A percentile compares a stretch with the other conserved stretches of the same genome.
Evolutionary conservation across 345 rosid species (phyloP).

Genomic region (Hibiscus syriacus): DNA sequence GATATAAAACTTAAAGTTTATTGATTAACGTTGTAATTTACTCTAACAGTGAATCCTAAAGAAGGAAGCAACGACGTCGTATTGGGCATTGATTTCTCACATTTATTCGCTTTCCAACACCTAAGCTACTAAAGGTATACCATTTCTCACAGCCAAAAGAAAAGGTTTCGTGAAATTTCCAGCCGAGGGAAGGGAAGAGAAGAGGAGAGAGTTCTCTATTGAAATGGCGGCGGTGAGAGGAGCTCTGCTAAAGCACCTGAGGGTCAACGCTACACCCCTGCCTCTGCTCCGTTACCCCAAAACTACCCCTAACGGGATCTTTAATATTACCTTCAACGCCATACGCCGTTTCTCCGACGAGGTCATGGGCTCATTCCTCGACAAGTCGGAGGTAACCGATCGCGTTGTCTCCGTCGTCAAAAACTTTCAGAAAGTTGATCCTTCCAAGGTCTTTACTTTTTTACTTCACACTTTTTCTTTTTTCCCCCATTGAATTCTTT

Average conservation of each 20-base stretch:
- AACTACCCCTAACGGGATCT: conserved; percentile 9
- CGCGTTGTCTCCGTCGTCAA: conserved; percentile 83
- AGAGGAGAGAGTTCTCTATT: background rate
- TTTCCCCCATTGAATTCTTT: background rate
- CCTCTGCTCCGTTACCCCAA: conserved; percentile 28
- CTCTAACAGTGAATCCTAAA: no score
- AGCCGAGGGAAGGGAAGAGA: background rate
- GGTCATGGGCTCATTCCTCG: conserved; percentile 52
- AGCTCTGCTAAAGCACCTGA: conserved; percentile 61
- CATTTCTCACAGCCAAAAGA: background rate
- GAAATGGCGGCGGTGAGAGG: conserved; percentile 58
- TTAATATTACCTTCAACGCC: conserved; percentile 31
- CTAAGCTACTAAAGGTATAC: background rate
- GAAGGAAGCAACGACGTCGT: no score
- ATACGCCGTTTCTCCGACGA: conserved; percentile 7
- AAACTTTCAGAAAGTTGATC: conserved; percentile 83
- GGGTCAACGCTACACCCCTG: conserved; percentile 41
- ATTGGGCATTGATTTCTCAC: no score
- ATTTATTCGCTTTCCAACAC: no score
- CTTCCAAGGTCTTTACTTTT: conserved; percentile 48
- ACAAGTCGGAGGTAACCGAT: conserved; percentile 94
- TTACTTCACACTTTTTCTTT: background rate
- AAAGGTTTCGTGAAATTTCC: background rate
- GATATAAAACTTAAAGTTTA: no score
- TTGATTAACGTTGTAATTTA: no score